A percentile compares a stretch with the other conserved stretches of the same genome.
phyloP scores from a whole-genome alignment of 768 basidiomycete genomes.

The Amanita polypyramis region DNA sequence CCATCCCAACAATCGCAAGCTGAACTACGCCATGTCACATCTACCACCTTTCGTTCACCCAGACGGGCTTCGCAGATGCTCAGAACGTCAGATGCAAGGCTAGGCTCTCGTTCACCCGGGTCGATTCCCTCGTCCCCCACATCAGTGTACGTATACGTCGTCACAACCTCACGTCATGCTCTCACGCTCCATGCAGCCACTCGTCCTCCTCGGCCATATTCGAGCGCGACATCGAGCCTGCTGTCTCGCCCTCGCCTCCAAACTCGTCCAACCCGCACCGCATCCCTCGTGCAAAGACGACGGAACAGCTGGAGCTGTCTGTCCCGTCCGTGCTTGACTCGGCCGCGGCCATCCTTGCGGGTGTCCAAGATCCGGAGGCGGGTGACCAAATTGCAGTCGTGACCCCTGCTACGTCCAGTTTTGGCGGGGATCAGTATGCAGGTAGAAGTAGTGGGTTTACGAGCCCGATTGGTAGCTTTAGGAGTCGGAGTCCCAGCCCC shows the following conservation, averaged over 20 bases:
- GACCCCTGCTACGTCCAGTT: constrained; percentile 29
- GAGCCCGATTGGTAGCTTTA: constrained; percentile 59
- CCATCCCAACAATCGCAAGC: constrained; percentile 8
- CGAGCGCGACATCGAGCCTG: constrained; percentile 81
- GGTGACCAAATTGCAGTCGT: constrained; percentile 54
- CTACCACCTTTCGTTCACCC: constrained; percentile 31
- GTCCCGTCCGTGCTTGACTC: constrained; percentile 81
- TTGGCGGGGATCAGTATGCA: constrained; percentile 9
- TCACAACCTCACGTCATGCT: background rate
- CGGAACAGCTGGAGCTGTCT: constrained; percentile 66
- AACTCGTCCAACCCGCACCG: constrained; percentile 51
- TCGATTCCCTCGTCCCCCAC: constrained; percentile 76
- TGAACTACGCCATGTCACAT: constrained; percentile 50
- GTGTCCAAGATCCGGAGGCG: constrained; percentile 30
- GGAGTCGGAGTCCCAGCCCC: constrained; percentile 61
- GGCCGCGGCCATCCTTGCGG: constrained; percentile 64
- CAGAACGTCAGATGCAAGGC: constrained; percentile 25
- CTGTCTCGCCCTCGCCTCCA: constrained; percentile 28
- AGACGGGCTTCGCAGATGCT: constrained; percentile 38
- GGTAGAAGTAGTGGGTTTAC: constrained; percentile 43
- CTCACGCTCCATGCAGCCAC: constrained; percentile 23
- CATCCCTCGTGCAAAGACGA: constrained; percentile 59
- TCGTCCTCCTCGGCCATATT: constrained; percentile 88
- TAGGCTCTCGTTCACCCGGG: constrained; percentile 58
- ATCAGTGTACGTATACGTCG: constrained; percentile 44